Evolutionary conservation across 768 basidiomycete species (phyloP), one percentile per base, ranked within the genome.

Genomic region (Rhizopogon vinicolor): DNA sequence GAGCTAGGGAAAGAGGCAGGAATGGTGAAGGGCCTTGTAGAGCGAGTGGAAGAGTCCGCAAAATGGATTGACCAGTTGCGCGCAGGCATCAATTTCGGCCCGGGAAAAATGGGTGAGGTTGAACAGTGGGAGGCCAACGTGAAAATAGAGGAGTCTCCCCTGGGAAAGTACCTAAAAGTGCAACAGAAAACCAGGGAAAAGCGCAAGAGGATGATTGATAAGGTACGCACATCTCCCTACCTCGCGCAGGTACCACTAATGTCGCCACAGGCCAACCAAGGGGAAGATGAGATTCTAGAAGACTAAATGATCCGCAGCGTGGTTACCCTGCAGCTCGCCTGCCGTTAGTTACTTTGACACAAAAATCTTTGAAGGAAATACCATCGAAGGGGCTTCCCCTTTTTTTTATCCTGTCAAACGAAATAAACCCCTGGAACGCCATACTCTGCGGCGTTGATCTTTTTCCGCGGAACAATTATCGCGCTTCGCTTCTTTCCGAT

Each of bases 41-140:
- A 98, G 66, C 85, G 92, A 18, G 72, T 96, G 43, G 94, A 98
- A 59, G 90, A 91, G 63, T 92, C 89, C 58, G 78, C 79, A 13
- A 79, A 74, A 56, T 98, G 88, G 91, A 77, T 91, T 40, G 87
- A 91, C 66, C 73, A 80, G 64, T 79, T 75, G 64, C 76, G 97
- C 54, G 83, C 82, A 54, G 76, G 74, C 19, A 85, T 97, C 3
- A 71, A 72, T 22, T 94, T 98, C 62, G 80, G 83, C 3, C 96
- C 97, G 1, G 84, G 81, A 3, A 82, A 82, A 60, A 67, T 88
- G 61, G 72, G 68, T 2, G 84, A 86, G 41, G 89, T 98, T 4
- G 79, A 83, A 52, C 69, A 74, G 56, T 96, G 91, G 91, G 86
- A 93, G 71, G 74, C 72, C 25, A 69, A 73, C 18, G 64, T 91